These are phyloP conservation scores for Tephrocybe sp. DNA, from an alignment of 768 basidiomycete species.

Conservation along the genomic window DNA sequence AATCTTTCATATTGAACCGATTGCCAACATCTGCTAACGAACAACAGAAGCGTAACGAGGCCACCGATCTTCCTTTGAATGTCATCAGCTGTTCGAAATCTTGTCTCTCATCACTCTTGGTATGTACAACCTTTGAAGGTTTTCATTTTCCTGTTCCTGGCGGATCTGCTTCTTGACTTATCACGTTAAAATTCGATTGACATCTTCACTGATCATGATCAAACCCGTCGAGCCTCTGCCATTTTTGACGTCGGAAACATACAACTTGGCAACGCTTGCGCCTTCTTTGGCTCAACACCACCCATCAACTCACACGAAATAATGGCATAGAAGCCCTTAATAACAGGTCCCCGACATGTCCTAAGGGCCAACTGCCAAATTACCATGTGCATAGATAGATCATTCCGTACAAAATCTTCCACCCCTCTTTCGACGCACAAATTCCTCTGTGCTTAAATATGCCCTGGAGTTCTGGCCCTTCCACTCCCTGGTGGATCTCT, in stretches of 20 bases:
- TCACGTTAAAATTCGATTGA: constrained; percentile 1
- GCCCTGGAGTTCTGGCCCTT: not conserved
- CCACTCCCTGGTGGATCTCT: constrained; percentile 1
- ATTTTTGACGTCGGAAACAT: constrained; percentile 14
- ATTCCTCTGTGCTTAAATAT: constrained; percentile 9
- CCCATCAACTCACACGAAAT: not conserved
- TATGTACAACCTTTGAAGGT: too few relatives aligned
- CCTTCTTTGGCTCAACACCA: constrained; percentile 14
- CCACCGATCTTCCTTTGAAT: too few relatives aligned
- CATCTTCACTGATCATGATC: constrained; percentile 13
- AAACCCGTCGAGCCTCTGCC: constrained; percentile 13
- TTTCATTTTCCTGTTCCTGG: not conserved
- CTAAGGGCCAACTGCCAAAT: constrained; percentile 31
- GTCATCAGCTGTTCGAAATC: too few relatives aligned
- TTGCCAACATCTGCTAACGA: too few relatives aligned
- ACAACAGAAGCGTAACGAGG: too few relatives aligned
- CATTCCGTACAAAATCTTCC: constrained; percentile 14
- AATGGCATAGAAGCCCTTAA: constrained; percentile 18
- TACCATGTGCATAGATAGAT: constrained; percentile 18
- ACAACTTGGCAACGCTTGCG: constrained; percentile 6
- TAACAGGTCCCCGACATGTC: constrained; percentile 17
- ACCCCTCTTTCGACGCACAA: constrained; percentile 15
- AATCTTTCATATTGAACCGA: too few relatives aligned
- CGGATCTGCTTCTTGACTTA: constrained; percentile 1
- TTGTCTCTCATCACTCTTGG: too few relatives aligned